Percentiles rank a stretch among this genome's conserved stretches.
Evolutionary conservation across 2,329 filamentous ascomycete genomes (phyloP).

Genomic region (Ophidiomyces ophidiicola): DNA sequence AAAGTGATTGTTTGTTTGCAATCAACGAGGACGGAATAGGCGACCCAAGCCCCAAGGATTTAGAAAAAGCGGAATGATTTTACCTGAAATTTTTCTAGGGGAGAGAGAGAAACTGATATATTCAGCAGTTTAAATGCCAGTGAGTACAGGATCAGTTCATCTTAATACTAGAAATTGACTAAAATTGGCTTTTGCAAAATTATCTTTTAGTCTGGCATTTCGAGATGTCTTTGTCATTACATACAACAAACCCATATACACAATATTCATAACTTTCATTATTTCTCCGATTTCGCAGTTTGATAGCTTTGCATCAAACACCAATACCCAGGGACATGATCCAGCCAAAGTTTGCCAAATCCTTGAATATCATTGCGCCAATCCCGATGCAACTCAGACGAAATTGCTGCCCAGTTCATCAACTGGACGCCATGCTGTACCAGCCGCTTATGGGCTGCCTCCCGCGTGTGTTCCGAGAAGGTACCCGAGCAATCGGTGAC

Average conservation of each 20-base stretch:
- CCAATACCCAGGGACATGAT: conserved; percentile 18
- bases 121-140: no score
- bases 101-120: no score
- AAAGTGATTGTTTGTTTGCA: conserved; percentile 92
- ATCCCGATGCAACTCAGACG: conserved; percentile 13
- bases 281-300: not conserved
- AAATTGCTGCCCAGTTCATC: conserved; percentile 10
- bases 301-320: conserved; percentile 12
- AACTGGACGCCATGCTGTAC: conserved; percentile 48
- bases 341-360: conserved; percentile 13
- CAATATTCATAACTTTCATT: no score
- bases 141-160: no score
- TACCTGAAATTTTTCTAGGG: no score
- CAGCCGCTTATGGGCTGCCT: conserved; percentile 57
- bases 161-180: no score
- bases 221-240: no score
- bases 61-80: conserved; percentile 58
- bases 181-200: no score
- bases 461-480: conserved; percentile 47
- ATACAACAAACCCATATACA: no score
- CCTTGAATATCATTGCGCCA: conserved; percentile 14
- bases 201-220: no score
- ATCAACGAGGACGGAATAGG: conserved; percentile 96
- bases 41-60: conserved; percentile 87
- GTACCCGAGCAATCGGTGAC: conserved; percentile 62